Evolutionary conservation across 2,329 filamentous ascomycete species (phyloP).

Genomic region (Exophiala spinifera): DNA sequence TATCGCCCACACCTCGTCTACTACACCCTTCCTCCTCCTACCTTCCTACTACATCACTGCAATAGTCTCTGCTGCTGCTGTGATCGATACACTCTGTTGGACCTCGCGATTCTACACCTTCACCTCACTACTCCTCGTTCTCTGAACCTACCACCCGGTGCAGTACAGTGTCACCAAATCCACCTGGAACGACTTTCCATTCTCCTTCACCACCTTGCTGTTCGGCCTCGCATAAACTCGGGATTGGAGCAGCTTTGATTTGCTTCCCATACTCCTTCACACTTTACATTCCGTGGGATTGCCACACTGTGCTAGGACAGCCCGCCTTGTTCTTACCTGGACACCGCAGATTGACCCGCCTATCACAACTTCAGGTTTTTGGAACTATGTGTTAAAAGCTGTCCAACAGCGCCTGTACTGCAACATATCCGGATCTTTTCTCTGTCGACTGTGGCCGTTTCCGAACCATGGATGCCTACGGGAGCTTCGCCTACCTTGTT

Average conservation of each 20-base stretch:
- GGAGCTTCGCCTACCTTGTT: constrained; percentile 44
- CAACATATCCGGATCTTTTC: not conserved
- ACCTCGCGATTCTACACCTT: too few relatives aligned
- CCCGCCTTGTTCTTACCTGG: not conserved
- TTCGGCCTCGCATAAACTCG: not conserved
- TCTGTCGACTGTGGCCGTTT: constrained; percentile 4
- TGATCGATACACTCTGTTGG: not conserved
- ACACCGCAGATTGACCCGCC: constrained; percentile 4
- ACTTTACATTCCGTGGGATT: not conserved
- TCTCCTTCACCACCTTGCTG: not conserved
- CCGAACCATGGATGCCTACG: constrained; percentile 40
- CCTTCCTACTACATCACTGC: not conserved
- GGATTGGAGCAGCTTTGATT: not conserved
- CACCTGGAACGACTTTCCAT: not conserved
- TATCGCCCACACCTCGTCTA: too few relatives aligned
- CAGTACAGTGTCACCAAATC: not conserved
- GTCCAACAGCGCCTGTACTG: constrained; percentile 10
- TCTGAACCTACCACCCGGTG: too few relatives aligned
- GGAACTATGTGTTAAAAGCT: constrained; percentile 16
- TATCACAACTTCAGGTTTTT: constrained; percentile 13
- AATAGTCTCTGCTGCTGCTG: not conserved
- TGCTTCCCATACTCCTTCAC: not conserved
- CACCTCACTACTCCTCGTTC: too few relatives aligned
- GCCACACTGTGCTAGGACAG: not conserved
- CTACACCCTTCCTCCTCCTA: not conserved